Base-by-base conservation (phyloP, 257 asterid species). In the Solanum raphanifolium region DNA sequence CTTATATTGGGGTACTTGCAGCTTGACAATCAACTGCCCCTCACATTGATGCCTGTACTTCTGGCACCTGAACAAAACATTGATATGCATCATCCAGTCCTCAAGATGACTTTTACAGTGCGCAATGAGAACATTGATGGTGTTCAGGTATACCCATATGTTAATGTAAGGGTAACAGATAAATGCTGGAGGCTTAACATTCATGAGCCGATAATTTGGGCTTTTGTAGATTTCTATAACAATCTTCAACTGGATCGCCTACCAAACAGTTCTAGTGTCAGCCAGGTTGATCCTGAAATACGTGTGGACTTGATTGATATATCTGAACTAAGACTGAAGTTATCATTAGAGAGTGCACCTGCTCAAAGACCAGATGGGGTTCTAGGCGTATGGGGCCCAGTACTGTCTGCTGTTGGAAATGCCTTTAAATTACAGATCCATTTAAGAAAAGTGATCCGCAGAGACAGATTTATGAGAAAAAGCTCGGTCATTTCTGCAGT, bases 131-230 rank as follows among this genome's bases (percentile, higher is more conserved):
- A 90, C 90, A 91, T 91, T 78, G 98, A 95, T 60, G 99, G 98
- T 46, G 92, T 97, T 91, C 99, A 95, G 94, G 92, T 97, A 81
- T 97, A 94, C 87, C 99, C 99, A 79, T 93, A 95, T 90, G 89
- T 97, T 78, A 95, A 92, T 89, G 92, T 95, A 84, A 92, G 98
- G 95, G 99, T 97, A 35, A 93, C 92, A 74, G 99, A 97, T 88
- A 93, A 91, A 85, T 90, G 85, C 88, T 97, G 99, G 99, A 93
- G 98, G 95, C 93, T 97, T 87, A 93, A 93, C 89, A 91, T 97
- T 90, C 99, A 97, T 39, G 99, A 97, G 90, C 99, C 99, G 35
- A 92, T 97, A 88, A 95, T 97, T 85, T 97, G 99, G 99, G 99
- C 98, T 76, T 88, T 94, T 88, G 93, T 97, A 87, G 98, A 95